These are phyloP conservation scores for Penicillium sp. DNA, from an alignment of 2,329 filamentous ascomycete species.

Conservation along the genomic window DNA sequence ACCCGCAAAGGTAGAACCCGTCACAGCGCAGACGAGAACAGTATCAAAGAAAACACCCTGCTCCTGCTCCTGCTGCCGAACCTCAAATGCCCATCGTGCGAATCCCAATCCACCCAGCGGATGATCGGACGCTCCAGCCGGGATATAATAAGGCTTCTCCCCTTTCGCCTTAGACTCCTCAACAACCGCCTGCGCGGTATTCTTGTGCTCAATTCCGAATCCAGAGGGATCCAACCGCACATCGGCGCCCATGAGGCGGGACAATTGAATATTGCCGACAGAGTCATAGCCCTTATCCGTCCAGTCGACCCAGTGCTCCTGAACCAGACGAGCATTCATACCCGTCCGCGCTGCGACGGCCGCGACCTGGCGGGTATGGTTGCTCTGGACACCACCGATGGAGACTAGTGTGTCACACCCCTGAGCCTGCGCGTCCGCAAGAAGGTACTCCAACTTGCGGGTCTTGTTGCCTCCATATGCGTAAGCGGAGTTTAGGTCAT, in stretches of 20 bases:
- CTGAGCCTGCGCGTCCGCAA: conserved; percentile 61
- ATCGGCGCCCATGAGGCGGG: conserved; percentile 66
- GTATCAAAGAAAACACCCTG: conserved; percentile 67
- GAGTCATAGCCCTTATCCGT: conserved; percentile 60
- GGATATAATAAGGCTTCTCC: conserved; percentile 69
- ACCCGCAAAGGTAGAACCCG: conserved; percentile 69
- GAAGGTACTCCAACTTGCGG: conserved; percentile 69
- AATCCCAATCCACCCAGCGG: conserved; percentile 70
- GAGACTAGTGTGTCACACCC: conserved; percentile 64
- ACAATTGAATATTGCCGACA: conserved; percentile 72
- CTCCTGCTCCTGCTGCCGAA: conserved; percentile 62
- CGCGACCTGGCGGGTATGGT: conserved; percentile 69
- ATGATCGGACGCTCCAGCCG: conserved; percentile 70
- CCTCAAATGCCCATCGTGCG: conserved; percentile 70
- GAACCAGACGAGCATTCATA: conserved; percentile 53
- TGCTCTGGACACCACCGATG: conserved; percentile 69
- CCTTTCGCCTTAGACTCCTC: conserved; percentile 56
- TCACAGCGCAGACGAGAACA: conserved; percentile 69
- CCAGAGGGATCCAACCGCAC: conserved; percentile 59
- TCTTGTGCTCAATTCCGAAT: conserved; percentile 71
- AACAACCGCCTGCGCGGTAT: conserved; percentile 56
- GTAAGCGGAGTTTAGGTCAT: conserved; percentile 69
- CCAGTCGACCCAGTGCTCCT: conserved; percentile 70
- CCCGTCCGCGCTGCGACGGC: conserved; percentile 62
- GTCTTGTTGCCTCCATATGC: conserved; percentile 71